Base-by-base conservation (phyloP, 2,329 filamentous ascomycete species). In the Fusarium acutatum region DNA sequence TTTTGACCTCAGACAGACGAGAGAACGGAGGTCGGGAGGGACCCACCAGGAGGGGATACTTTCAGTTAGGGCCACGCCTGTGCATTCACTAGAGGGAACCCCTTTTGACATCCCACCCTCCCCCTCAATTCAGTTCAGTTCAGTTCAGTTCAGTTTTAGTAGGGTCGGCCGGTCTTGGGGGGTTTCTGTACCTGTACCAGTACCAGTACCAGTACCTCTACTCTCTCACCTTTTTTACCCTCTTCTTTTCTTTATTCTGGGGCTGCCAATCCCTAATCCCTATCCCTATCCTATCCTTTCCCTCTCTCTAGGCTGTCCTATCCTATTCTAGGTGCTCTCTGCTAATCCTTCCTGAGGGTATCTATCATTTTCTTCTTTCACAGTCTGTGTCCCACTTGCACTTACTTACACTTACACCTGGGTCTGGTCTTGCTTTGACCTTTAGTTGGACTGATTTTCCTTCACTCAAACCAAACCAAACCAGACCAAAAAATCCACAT, bases 21-120 rank as follows among this genome's bases (percentile, higher is more conserved):
- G 60, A 63, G 70, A 40, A 73, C 60, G 56, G 58, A 71, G 71
- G 67, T 34, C 68, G 67, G 67, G 52, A 52, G 59, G 20, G 65
- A 62, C 63, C 71, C 70, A 71, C 71, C 34, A n/a, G 37, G 41
- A 34, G 50, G 62, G 47, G 44, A 26, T 35, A 34, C 32, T 43
- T 30, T 30, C 35, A 41, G 47, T 50, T 73, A 73, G 44, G 7
- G 6, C 6, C 62, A 73, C 71, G 10, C 71, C 67, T 34, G n/a
- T 47, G 22, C 13, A 66, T 50, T 44, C 14, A 35, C 20, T 30
- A 37, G 30, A 67, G 40, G 24, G 22, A 35, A 49, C 54, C 66
- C 52, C 40, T 58, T 73, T 61, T 60, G 41, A 52, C 63, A 76
- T 68, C 72, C 75, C 69, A 64, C 62, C 67, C 60, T 69, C 67